Evolutionary conservation across 148 eudicot species (phyloP), one percentile per base, ranked within the genome.

Genomic region (Amaranthus palmeri): DNA sequence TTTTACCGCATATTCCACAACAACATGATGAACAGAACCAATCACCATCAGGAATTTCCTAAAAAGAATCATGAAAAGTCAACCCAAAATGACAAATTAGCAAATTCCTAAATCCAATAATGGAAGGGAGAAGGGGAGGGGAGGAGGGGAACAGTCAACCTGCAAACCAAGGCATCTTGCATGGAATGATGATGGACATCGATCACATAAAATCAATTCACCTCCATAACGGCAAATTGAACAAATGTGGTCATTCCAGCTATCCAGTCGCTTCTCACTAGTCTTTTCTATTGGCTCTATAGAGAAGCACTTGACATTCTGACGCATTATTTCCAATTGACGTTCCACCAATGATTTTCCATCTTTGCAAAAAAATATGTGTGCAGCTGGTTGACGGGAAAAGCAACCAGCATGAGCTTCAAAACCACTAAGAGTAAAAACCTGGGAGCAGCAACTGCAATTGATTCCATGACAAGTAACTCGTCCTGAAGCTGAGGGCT

Each of bases 1-100:
- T 77, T 72, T 66, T 55, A 75, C 86, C 85, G 78, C 99, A 96
- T 74, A 84, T 77, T 74, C 81, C 84, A 79, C 99, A 96, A 79
- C 97, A 87, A 80, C 99, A 96, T 10, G 89, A 85, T 17, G 96
- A 88, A 67, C 99, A 96, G 76, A 84, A 96, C 99, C 99, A 96
- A 71, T 92, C 93, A 62, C 97, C 99, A 68, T 83, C 90, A 56
- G 99, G 99, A 74, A 96, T 76, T 54, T 65, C 85, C 99, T 96
- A 69, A 4, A 78, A 58, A 69, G 54, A 54, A 61, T 79, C 61
- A 17, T 65, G 5, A 51, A 71, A 10, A 74, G 56, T 17, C 52
- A 69, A 65, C 76, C 58, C 67, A 61, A 65, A 68, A 55, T 17
- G 57, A 60, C 53, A 18, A 59, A 56, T 41, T 14, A 61, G 58